Conservation (phyloP, 371 early-diverging fungal species). For the Apophysomyces variabilis region DNA sequence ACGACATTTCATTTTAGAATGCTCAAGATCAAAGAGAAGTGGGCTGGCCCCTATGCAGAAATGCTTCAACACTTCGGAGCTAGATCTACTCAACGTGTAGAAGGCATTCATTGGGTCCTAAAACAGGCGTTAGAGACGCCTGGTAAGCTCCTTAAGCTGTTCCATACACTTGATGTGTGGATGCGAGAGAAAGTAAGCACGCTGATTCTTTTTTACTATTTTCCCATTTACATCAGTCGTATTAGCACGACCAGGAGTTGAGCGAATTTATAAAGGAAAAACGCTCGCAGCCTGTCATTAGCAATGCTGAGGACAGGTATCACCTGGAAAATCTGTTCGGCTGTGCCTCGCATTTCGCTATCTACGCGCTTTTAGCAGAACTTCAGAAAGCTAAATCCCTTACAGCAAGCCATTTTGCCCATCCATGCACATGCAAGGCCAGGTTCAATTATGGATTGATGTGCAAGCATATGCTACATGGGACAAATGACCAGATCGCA, state of each 20-base stretch:
- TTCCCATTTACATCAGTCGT: not conserved
- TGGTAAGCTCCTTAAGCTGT: not conserved
- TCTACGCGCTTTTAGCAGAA: not conserved
- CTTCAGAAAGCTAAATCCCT: not conserved
- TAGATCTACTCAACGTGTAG: conserved; percentile 15
- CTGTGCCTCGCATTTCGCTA: not conserved
- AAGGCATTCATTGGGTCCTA: conserved; percentile 7
- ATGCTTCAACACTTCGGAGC: conserved; percentile 15
- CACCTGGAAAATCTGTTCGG: not conserved
- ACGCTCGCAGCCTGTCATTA: not conserved
- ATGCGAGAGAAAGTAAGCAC: not conserved
- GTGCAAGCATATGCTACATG: not conserved
- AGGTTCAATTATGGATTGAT: not conserved
- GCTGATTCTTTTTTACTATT: not conserved
- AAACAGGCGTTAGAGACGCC: conserved; percentile 1
- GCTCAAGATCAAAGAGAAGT: conserved; percentile 7
- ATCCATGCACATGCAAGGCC: not conserved
- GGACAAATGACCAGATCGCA: not conserved
- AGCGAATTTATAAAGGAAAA: not conserved
- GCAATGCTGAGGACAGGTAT: not conserved
- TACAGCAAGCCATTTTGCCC: not conserved
- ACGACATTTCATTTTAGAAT: too few species aligned
- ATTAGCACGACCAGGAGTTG: not conserved
- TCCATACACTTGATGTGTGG: conserved; percentile 1
- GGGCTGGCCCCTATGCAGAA: conserved; percentile 13